Base-by-base conservation (phyloP, 371 early-diverging fungal genomes). In the Apophysomyces trapeziformis region DNA sequence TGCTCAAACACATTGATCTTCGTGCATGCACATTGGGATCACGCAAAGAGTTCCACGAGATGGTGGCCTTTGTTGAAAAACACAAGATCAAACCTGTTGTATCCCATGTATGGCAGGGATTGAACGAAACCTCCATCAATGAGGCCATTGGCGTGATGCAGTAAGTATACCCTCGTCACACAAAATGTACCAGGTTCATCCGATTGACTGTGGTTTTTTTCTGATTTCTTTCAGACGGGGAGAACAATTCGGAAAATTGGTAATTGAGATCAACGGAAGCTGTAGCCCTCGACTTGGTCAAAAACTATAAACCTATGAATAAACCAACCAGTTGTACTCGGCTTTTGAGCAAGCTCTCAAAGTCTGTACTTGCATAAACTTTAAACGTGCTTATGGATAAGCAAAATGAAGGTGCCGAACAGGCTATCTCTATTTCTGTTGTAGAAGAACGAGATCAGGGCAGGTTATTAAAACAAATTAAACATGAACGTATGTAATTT, bases 1-100 rank as follows among this genome's bases (percentile, higher is more conserved):
- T 87, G 0, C 45, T 86, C 57, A 80, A 84, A 71, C 88, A 90
- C 61, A 79, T 89, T 60, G 88, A 88, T 7, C 44, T 89, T 21
- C 68, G 76, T 7, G 90, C 90, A 35, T 81, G 82, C 35, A 88
- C 89, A 5, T 89, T 91, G 89, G 92, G 91, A 38, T 87, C 87
- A 1, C 81, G 87, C 18, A 67, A 60, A 16, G 90, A 92, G 67
- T 89, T 89, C 57, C 68, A 72, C 12, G 79, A 86, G 12, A 87
- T 89, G 88, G 75, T 89, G 16, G 75, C 71, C 35, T 89, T 89
- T 68, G 86, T 92, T 2, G 69, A 75, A 6, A 67, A 79, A 60
- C 73, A 88, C 58, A 82, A 85, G 66, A 76, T 90, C 58, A 71
- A 71, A 54, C 92, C 90, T 12, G 80, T 90, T 2, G 87, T 92